phyloP scores from a whole-genome alignment of 2,329 filamentous ascomycete species.

The Venturiaceae sp. region DNA sequence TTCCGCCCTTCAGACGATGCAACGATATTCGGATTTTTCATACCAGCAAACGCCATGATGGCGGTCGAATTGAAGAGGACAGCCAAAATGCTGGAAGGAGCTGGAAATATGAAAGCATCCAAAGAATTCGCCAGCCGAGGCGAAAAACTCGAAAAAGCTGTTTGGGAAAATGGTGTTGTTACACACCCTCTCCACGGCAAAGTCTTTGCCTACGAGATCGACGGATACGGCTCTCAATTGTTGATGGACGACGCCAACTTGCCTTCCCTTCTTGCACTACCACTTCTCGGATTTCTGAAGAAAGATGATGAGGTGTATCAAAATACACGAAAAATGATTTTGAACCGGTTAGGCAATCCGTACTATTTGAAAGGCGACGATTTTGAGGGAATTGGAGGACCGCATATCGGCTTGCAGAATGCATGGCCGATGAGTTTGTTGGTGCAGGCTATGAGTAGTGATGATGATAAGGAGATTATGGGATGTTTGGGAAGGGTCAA shows the following conservation, averaged over 20 bases:
- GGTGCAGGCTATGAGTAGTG: slow-evolving; percentile 80
- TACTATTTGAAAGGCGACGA: slow-evolving; percentile 71
- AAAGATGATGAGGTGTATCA: slow-evolving; percentile 62
- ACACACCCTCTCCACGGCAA: slow-evolving; percentile 63
- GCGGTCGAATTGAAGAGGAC: slow-evolving; percentile 75
- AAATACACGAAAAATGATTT: slow-evolving; percentile 78
- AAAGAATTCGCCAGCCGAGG: slow-evolving; percentile 48
- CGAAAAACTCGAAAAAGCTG: slow-evolving; percentile 59
- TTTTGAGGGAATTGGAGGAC: slow-evolving; percentile 83
- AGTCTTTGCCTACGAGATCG: slow-evolving; percentile 81
- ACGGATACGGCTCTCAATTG: slow-evolving; percentile 73
- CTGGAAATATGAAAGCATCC: slow-evolving; percentile 32
- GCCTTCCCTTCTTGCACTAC: slow-evolving; percentile 68
- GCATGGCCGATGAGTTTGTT: slow-evolving; percentile 97
- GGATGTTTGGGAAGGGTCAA: slow-evolving; percentile 66
- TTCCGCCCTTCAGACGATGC: slow-evolving; percentile 95
- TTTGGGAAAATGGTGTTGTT: slow-evolving; percentile 79
- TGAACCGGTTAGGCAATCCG: slow-evolving; percentile 69
- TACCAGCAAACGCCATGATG: slow-evolving; percentile 95
- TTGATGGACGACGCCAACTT: slow-evolving; percentile 89
- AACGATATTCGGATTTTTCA: slow-evolving; percentile 87
- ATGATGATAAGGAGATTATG: slow-evolving; percentile 73
- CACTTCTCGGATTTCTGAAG: slow-evolving; percentile 65
- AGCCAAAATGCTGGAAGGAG: slow-evolving; percentile 51
- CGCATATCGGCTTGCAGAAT: slow-evolving; percentile 72